Base-by-base conservation (phyloP, 2,329 filamentous ascomycete species). In the Phoma sp. region DNA sequence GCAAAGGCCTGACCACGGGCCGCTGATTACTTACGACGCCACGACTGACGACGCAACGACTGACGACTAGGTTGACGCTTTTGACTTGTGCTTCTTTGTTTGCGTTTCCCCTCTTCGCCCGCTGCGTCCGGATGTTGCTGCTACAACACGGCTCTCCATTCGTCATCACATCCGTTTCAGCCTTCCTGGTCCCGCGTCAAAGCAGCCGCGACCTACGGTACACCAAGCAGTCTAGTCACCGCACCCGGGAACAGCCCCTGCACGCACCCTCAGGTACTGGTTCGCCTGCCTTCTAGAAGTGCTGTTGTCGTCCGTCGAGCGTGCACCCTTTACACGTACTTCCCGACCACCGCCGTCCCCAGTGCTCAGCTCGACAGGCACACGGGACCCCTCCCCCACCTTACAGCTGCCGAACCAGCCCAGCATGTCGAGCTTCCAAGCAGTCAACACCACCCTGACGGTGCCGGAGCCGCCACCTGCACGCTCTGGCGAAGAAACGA, bases 371-470 rank as follows among this genome's bases (percentile, higher is more conserved):
- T 59, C 53, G 32, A 47, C 50, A 51, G 24, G 31, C 37, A 47
- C 25, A 25, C 43, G 29, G 31, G 22, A 19, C 22, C 36, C 31
- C 12, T 31, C 31, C 9, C n/a, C 19, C 19, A 45, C 35, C 29
- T 17, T 39, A 40, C 51, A 49, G 39, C 7, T 31, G 27, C 44
- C 27, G 37, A 36, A 35, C 40, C 38, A 25, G 45, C 37, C 37
- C 57, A 61, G 25, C 60, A 85, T 86, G 83, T 79, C 84, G 62
- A 77, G 81, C 55, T 88, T 88, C 71, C 80, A 82, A 69, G 81
- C 85, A 59, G 84, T 87, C 70, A 88, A 87, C 74, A 82, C 81
- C 58, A 81, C 79, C 53, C 76, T 84, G 51, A 73, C 78, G 24
- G 73, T 75, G 39, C 74, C 74, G 17, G 76, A 81, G 19, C 68